Conservation (phyloP, 257 asterid genomes). For the Haberlea rhodopensis region DNA sequence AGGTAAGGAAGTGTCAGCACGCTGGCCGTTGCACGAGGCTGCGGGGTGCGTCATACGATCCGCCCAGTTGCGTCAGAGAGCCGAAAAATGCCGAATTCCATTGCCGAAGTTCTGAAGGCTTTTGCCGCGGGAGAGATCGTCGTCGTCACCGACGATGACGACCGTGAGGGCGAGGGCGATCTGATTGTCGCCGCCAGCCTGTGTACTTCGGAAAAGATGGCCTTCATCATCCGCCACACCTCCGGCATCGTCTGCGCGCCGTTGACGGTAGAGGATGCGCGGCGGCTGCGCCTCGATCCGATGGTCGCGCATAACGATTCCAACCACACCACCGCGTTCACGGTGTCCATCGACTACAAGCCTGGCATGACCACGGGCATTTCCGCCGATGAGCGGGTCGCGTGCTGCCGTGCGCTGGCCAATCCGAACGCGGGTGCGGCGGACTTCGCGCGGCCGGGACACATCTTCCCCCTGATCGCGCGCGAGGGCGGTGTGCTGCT, state of each 20-base stretch:
- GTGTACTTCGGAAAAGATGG: slow-evolving; percentile 29
- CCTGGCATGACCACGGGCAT: slow-evolving; percentile 35
- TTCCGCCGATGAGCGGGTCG: slow-evolving; percentile 32
- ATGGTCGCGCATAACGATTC: slow-evolving; percentile 30
- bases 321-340: slow-evolving; percentile 30
- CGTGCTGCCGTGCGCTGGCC: slow-evolving; percentile 28
- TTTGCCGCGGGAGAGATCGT: too few relatives aligned
- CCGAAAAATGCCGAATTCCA: too few relatives aligned
- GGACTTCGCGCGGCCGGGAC: slow-evolving; percentile 34
- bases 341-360: slow-evolving; percentile 36
- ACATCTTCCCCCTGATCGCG: slow-evolving; percentile 30
- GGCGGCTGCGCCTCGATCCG: slow-evolving; percentile 25
- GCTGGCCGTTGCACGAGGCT: too few relatives aligned
- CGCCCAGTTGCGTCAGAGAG: too few relatives aligned
- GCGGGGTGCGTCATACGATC: too few relatives aligned
- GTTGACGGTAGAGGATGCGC: slow-evolving; percentile 28
- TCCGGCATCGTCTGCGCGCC: slow-evolving; percentile 33
- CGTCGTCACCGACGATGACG: slow-evolving; percentile 34
- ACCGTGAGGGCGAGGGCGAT: slow-evolving; percentile 34
- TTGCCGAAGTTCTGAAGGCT: too few relatives aligned
- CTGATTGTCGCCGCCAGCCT: slow-evolving; percentile 30
- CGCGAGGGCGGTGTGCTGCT: slow-evolving; percentile 34
- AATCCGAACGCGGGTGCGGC: slow-evolving; percentile 24
- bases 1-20: too few relatives aligned
- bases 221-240: slow-evolving; percentile 26